Evolutionary conservation across 495 filamentous ascomycete genomes (phyloP), one percentile per base, ranked within the genome.

Genomic region (Amniculicola lignicola): DNA sequence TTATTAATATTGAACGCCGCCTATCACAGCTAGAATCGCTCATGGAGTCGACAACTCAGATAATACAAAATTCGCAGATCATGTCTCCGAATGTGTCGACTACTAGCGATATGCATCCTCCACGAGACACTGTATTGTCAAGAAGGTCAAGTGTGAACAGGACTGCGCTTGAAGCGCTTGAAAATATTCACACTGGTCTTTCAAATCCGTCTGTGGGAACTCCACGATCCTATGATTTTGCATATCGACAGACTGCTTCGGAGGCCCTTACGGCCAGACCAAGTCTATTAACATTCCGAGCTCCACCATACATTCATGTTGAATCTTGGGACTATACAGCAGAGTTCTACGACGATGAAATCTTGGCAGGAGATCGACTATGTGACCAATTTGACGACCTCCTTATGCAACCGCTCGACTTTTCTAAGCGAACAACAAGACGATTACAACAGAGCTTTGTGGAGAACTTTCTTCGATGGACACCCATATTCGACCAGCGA

Each of bases 281-380:
- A 10, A 57, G 51, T 14, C 39, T 62, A 45, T 18, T 57, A 1
- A 57, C 41, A 27, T 62, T 62, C 21, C 24, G 38, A 4, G 44
- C 51, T n/a, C 58, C 58, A 18, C 25, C 35, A 12, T 62, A 57
- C 28, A 56, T 62, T 25, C 44, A 44, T 35, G 43, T 51, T 16
- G 58, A 62, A 24, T 51, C 52, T 44, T 62, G 58, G 58, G 58
- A 62, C 38, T 54, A 62, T 24, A 62, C 58, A 3, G 45, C 44
- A 27, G 37, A 42, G 23, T 62, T 62, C 33, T 62, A 57, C 38
- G 53, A 62, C 25, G 58, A 62, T 35, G 58, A 57, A 33, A 49
- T 62, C 9, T 19, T 42, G 31, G 52, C 58, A 14, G 58, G 52
- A 6, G 52, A 57, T 25, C 35, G 46, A 9, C 45, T 62, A 2